Conservation (phyloP, 345 rosid genomes). For the Jatropha curcas region DNA sequence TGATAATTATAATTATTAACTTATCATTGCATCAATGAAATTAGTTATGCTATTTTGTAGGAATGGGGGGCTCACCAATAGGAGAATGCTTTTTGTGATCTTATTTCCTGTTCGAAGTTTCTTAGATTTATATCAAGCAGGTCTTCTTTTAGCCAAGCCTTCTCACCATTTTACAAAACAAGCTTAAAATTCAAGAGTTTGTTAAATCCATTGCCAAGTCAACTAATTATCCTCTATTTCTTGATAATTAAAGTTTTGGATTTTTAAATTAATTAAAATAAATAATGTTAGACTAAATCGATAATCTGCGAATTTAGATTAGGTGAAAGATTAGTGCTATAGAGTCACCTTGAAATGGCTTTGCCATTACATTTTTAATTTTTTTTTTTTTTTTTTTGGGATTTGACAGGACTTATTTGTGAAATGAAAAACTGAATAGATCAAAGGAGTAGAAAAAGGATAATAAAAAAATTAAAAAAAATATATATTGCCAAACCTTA, state of each 20-base stretch:
- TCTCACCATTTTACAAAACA: too few relatives aligned
- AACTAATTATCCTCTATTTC: too few relatives aligned
- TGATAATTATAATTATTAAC: not conserved
- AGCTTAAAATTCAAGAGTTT: too few relatives aligned
- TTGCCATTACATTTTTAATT: not conserved
- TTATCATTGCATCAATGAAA: constrained; percentile 20
- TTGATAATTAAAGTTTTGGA: too few relatives aligned
- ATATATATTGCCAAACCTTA: not conserved
- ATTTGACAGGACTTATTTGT: constrained; percentile 18
- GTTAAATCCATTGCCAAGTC: too few relatives aligned
- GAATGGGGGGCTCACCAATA: constrained; percentile 13
- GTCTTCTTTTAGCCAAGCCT: too few relatives aligned
- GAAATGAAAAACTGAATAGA: not conserved
- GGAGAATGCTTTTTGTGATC: too few relatives aligned
- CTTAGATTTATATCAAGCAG: too few relatives aligned
- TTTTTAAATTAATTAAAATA: too few relatives aligned
- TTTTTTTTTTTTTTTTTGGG: constrained; percentile 14
- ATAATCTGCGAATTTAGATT: not conserved
- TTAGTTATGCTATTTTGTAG: constrained; percentile 17
- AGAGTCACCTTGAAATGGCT: not conserved
- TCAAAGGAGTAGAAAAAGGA: constrained; percentile 15
- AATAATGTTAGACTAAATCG: too few relatives aligned
- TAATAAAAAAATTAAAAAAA: not conserved
- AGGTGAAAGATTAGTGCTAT: not conserved
- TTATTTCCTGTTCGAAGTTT: too few relatives aligned